Evolutionary conservation across 164 flowering plant species (phyloP).

Genomic region (Chimonanthus salicifolius): DNA sequence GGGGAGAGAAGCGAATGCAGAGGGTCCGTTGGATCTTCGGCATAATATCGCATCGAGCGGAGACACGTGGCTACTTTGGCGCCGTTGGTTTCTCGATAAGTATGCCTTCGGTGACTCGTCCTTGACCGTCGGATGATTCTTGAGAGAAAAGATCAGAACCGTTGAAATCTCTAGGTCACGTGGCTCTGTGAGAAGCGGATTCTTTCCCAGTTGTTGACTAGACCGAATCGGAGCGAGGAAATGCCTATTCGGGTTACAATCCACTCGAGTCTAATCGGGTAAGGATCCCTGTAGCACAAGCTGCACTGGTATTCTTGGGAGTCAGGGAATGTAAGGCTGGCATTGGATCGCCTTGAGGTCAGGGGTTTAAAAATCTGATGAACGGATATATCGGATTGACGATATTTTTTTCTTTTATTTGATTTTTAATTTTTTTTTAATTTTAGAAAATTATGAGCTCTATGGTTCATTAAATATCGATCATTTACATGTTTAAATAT

Average conservation of each 20-base stretch:
- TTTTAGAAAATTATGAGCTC: too few relatives aligned
- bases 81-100: slow-evolving; percentile 52
- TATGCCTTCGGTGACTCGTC: slow-evolving; percentile 13
- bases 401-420: too few relatives aligned
- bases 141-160: not conserved
- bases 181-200: not conserved
- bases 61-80: slow-evolving; percentile 28
- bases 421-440: too few relatives aligned
- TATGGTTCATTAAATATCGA: too few relatives aligned
- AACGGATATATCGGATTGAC: too few relatives aligned
- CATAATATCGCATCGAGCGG: slow-evolving; percentile 27
- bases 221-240: not conserved
- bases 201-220: not conserved
- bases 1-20: not conserved
- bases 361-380: too few relatives aligned
- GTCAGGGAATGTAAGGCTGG: too few relatives aligned
- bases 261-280: too few relatives aligned
- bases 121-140: slow-evolving; percentile 5
- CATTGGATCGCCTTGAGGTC: too few relatives aligned
- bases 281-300: too few relatives aligned
- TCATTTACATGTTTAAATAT: too few relatives aligned
- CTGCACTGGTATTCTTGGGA: too few relatives aligned
- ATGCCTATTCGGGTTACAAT: not conserved
- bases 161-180: slow-evolving; percentile 1
- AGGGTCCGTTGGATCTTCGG: slow-evolving; percentile 43